Base-by-base conservation (phyloP, 148 eudicot genomes). In the Suaeda aralocaspica region DNA sequence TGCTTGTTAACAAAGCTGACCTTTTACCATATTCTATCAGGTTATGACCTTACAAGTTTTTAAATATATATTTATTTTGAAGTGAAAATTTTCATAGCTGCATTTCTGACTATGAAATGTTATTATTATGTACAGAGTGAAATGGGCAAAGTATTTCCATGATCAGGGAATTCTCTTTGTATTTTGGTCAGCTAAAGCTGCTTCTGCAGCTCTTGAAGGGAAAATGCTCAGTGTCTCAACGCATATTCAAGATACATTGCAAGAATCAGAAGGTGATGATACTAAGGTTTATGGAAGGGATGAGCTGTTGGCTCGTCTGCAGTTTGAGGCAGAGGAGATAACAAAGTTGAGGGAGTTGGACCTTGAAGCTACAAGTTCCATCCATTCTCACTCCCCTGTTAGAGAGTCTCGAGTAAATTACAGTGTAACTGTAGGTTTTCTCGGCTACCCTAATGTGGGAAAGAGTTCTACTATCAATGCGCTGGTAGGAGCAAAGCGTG, bases 121-220 rank as follows among this genome's bases (percentile, higher is more conserved):
- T 67, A 6, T 69, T 21, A 30, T 41, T n/a, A 21, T 79, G 21
- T 81, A 64, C 91, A 91, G 99, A 76, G 82, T 79, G 28, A 77
- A 84, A 78, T 94, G 99, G 99, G 96, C 97, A 18, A 74, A 84
- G 51, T 94, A 87, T 72, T 94, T 91, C 78, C 87, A n/a, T 65
- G 80, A 76, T 70, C 84, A 91, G 10, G 97, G 86, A 45, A 89
- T 91, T 76, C 96, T 94, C 71, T 91, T 79, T 71, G 49, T 91
- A 28, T 94, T 89, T 82, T 94, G 99, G 99, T 94, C 99, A 39
- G 99, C 99, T n/a, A 94, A 89, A 82, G 99, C 97, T 56, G 99
- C 96, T 76, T 66, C 96, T 73, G 96, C 99, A 36, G 85, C 83
- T 68, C 81, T 86, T 52, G 95, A 94, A 70, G 98, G 95, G 63